Conservation (phyloP, 352 stramenopile species). For the Aphanomyces stellatus region DNA sequence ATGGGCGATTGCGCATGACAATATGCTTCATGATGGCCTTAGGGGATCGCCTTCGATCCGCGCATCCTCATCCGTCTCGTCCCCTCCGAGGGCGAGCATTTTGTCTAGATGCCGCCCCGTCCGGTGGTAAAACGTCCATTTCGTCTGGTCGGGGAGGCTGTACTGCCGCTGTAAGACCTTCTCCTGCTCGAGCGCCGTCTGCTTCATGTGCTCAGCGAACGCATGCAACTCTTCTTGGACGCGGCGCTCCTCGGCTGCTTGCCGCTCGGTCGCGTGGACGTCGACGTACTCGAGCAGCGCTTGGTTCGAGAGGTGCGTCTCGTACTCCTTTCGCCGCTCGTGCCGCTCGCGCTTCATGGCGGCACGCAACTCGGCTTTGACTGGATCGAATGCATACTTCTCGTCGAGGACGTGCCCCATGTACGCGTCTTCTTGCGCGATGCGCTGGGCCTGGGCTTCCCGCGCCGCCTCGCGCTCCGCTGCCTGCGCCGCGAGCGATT, state of each 20-base stretch:
- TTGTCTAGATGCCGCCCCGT: not conserved
- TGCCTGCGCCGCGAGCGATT: constrained; percentile 27
- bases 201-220: constrained; percentile 4
- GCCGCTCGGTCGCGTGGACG: not conserved
- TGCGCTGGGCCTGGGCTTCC: not conserved
- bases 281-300: not conserved
- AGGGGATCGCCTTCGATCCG: not conserved
- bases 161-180: not conserved
- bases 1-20: no score
- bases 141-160: constrained; percentile 1
- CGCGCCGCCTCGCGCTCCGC: not conserved
- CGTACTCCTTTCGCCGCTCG: not conserved
- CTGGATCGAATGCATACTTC: constrained; percentile 6
- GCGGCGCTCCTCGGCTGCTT: not conserved
- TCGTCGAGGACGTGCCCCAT: not conserved
- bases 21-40: not conserved
- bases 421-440: not conserved
- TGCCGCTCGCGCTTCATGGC: not conserved
- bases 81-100: not conserved
- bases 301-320: not conserved
- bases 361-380: not conserved
- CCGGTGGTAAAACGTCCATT: constrained; percentile 13
- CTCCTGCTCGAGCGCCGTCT: not conserved
- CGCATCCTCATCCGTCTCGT: not conserved
- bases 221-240: not conserved